Percentiles rank a stretch among this genome's conserved stretches.
These are phyloP conservation scores for Neoboletus magnificus DNA, from an alignment of 768 basidiomycete genomes.

Conservation along the genomic window DNA sequence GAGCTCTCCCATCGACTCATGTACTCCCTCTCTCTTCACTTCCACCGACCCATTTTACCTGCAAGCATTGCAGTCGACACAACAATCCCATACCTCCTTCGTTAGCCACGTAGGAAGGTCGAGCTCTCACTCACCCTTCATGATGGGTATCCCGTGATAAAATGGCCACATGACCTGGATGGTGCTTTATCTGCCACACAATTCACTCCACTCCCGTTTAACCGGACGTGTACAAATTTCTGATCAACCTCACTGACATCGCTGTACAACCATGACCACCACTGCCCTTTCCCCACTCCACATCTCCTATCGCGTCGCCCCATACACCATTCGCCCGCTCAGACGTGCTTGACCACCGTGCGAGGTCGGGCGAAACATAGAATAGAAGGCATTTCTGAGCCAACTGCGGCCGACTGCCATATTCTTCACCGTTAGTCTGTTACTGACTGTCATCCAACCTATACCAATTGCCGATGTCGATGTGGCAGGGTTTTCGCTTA, in stretches of 20 bases:
- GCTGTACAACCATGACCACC: conserved; percentile 13
- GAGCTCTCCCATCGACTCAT: conserved; percentile 23
- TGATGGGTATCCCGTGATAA: conserved; percentile 24
- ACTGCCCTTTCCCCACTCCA: background rate
- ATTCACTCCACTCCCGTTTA: background rate
- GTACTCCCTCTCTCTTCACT: conserved; percentile 35
- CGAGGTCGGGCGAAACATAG: conserved; percentile 5
- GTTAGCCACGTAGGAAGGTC: conserved; percentile 39
- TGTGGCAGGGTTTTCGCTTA: background rate
- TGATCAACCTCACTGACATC: conserved; percentile 6
- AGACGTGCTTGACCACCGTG: background rate
- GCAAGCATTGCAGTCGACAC: conserved; percentile 39
- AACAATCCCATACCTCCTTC: conserved; percentile 31
- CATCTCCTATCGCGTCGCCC: conserved; percentile 6
- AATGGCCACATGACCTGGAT: background rate
- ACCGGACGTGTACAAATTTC: conserved; percentile 6
- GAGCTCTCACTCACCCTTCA: conserved; percentile 39
- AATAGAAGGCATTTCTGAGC: conserved; percentile 10
- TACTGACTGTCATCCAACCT: background rate
- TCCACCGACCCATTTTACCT: conserved; percentile 51
- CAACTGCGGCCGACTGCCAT: background rate
- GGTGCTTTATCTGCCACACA: background rate
- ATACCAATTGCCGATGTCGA: conserved; percentile 7
- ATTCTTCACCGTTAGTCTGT: background rate
- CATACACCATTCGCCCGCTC: background rate